Conservation (phyloP, 164 flowering plant genomes). For the Nymphaea thermarum region DNA sequence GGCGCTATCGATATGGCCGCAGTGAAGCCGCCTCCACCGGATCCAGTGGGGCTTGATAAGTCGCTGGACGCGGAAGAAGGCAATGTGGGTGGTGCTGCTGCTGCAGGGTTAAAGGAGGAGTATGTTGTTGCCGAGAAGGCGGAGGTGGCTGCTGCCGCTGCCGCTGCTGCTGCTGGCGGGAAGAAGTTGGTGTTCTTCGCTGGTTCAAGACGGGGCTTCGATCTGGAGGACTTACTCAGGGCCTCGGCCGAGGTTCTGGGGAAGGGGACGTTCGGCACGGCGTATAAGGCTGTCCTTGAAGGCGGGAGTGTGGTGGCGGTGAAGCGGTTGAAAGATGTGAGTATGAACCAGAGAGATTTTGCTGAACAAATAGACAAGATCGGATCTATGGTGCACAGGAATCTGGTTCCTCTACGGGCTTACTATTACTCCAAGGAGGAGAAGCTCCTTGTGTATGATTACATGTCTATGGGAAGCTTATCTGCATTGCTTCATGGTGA, state of each 20-base stretch:
- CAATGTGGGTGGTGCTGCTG: constrained; percentile 22
- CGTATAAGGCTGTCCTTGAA: constrained; percentile 73
- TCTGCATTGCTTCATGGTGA: constrained; percentile 96
- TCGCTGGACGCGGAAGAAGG: constrained; percentile 5
- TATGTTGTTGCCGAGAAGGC: constrained; percentile 44
- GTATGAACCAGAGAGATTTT: constrained; percentile 54
- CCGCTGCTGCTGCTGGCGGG: constrained; percentile 9
- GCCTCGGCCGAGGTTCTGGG: constrained; percentile 88
- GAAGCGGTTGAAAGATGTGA: constrained; percentile 84
- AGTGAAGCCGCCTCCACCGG: constrained; percentile 53
- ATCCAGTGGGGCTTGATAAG: constrained; percentile 17
- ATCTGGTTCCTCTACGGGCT: constrained; percentile 75
- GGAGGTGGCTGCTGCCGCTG: background rate
- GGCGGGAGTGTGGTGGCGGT: constrained; percentile 55
- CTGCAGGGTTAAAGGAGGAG: constrained; percentile 18
- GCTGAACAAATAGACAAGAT: constrained; percentile 62
- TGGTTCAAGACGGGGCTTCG: constrained; percentile 24
- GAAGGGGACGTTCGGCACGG: constrained; percentile 71
- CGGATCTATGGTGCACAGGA: constrained; percentile 56
- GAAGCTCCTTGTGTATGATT: constrained; percentile 89
- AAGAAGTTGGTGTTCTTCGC: constrained; percentile 50
- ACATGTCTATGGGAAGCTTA: constrained; percentile 88
- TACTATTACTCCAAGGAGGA: constrained; percentile 66
- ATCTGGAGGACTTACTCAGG: constrained; percentile 59
- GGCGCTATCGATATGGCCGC: constrained; percentile 14